Evolutionary conservation across 2,329 filamentous ascomycete genomes (phyloP), one percentile per base, ranked within the genome.

Genomic region (Fusarium pilosicola): DNA sequence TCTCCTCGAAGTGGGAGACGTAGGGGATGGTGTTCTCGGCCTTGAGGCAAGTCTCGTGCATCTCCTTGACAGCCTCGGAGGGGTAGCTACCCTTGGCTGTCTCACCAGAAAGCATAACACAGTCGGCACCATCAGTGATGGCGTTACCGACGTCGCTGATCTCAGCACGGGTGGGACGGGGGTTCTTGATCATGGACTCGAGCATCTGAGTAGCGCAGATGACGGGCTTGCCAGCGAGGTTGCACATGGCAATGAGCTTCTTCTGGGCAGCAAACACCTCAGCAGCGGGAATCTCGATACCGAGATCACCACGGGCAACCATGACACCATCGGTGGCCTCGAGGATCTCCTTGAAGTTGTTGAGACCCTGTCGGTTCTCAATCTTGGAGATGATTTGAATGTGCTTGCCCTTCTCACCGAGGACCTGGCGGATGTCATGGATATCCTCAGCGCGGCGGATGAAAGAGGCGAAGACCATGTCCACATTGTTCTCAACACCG

Each of bases 231-330:
- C 96, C 96, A 78, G 95, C 95, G 82, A 98, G 92, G 89, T 99
- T 99, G 91, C 96, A 99, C 92, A 98, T 98, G 86, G 96, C 95
- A 85, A 99, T 99, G 90, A 99, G 95, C 94, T 99, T 99, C 93
- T 99, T 99, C 89, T 99, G 96, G 65, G 96, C 96, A 78, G 97
- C 94, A 86, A 99, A 99, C 77, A 99, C 96, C 89, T 99, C 96
- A 75, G 96, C 94, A 71, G 96, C 96, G 56, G 96, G 96, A 79
- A 99, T 99, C 87, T 99, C 96, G 80, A 99, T 99, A 88, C 96
- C 96, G 38, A 84, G 81, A 82, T 98, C 96, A 87, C 96, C 96
- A 91, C 96, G 96, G 80, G 96, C 96, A 78, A 99, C 96, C 96
- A 99, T 99, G 88, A 99, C 95, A 89, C 96, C 96, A 84, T 99